Base-by-base conservation (phyloP, 73 alveolate genomes). In the Paramecium sonneborni region DNA sequence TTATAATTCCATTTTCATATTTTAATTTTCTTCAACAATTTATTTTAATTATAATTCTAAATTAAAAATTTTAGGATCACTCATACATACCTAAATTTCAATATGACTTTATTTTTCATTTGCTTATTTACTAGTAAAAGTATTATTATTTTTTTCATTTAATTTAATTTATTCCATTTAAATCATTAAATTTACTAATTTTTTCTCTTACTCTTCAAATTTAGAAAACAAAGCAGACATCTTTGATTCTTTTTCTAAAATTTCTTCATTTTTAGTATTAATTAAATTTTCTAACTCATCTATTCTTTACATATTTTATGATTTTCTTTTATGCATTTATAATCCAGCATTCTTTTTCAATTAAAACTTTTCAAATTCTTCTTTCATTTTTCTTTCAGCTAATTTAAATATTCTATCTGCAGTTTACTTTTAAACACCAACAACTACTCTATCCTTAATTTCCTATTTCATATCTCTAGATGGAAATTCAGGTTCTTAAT, bases 281-380 rank as follows among this genome's bases (percentile, higher is more conserved):
- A 79, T 79, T 38, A 79, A 7, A 24, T 79, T 21, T 44, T 79
- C 90, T 12, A 79, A 24, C 41, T 79, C 90, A 20, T 79, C 90
- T 0, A 79, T 30, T 79, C 90, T 39, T 14, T 79, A 43, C 44
- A 79, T 30, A 44, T 79, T 79, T 12, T 24, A 20, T 79, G 69
- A 39, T 44, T 46, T 79, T 0, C 76, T 39, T 46, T 79, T 79
- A 5, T 39, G 44, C 76, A 79, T 38, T 18, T 30, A 34, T 21
- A 79, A 23, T 43, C 90, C 90, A 12, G 76, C 28, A 23, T 32
- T 79, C 55, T 46, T 39, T 9, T 79, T 79, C 76, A 79, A 24
- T 24, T 30, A 3, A 23, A 79, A 41, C 26, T 44, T 79, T 10
- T 79, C 90, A 44, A 30, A 79, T 43, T 79, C 90, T 14, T 46